Conservation (phyloP, 2,329 filamentous ascomycete genomes). For the Tolypocladium tundrense region DNA sequence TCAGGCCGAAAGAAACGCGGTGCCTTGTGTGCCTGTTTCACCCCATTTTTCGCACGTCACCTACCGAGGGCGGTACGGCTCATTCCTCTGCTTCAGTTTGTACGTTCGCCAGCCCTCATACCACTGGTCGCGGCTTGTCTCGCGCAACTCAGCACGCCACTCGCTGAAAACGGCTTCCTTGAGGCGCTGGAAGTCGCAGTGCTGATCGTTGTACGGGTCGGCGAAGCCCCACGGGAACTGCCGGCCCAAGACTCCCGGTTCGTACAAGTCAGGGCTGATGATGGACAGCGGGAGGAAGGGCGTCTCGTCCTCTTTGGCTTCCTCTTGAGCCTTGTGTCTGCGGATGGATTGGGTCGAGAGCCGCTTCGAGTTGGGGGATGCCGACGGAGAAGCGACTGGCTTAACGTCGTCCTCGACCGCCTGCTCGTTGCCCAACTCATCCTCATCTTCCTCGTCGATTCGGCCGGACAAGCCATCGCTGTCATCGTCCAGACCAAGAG, state of each 20-base stretch:
- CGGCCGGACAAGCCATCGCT: conserved; percentile 48
- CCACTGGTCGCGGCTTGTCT: conserved; percentile 85
- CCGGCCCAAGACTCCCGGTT: conserved; percentile 68
- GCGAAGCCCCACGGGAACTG: conserved; percentile 96
- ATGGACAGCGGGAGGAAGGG: conserved; percentile 84
- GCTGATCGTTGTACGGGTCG: conserved; percentile 79
- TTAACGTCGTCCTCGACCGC: conserved; percentile 18
- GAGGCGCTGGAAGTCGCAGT: conserved; percentile 87
- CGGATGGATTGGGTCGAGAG: conserved; percentile 35
- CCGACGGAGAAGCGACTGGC: conserved; percentile 18
- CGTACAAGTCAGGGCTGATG: conserved; percentile 87
- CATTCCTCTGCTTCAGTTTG: conserved; percentile 46
- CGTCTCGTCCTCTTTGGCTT: conserved; percentile 38
- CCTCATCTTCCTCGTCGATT: conserved; percentile 49
- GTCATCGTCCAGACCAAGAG: conserved; percentile 71
- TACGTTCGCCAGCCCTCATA: conserved; percentile 90
- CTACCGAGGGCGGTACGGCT: conserved; percentile 25
- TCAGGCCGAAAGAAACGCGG: not conserved
- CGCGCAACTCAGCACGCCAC: conserved; percentile 84
- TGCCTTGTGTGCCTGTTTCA: not conserved
- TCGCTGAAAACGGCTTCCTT: conserved; percentile 89
- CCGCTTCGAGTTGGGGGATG: conserved; percentile 31
- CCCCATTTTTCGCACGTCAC: not conserved
- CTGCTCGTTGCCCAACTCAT: conserved; percentile 35
- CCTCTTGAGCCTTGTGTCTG: conserved; percentile 35